Percentiles rank a stretch among this genome's conserved stretches.
Evolutionary conservation across 192 early-diverging fungal species (phyloP).

Genomic region (Lunasporangiospora selenospora): DNA sequence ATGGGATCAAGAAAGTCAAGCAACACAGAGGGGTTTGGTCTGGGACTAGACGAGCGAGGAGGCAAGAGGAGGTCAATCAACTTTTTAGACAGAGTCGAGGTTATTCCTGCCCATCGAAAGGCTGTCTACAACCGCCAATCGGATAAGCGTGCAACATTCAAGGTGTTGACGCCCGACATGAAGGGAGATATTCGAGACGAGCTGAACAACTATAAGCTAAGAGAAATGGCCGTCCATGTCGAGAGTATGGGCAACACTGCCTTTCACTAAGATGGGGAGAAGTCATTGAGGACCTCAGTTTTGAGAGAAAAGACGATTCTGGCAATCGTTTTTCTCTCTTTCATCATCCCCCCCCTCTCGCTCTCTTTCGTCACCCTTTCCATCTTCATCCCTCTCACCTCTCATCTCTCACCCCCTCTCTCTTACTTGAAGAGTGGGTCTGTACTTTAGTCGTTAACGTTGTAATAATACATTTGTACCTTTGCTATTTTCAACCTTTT

Average conservation of each 20-base stretch:
- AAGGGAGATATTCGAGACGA: conserved; percentile 46
- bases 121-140: conserved; percentile 33
- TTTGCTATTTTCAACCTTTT: no score
- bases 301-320: no score
- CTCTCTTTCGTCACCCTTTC: no score
- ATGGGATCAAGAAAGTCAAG: neutral
- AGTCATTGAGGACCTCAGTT: no score
- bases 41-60: neutral
- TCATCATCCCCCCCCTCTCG: no score
- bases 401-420: no score
- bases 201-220: conserved; percentile 49
- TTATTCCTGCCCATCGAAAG: conserved; percentile 36
- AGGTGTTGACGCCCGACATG: conserved; percentile 28
- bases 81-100: conserved; percentile 31
- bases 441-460: no score
- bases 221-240: conserved; percentile 49
- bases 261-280: no score
- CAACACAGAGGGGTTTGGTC: neutral
- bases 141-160: conserved; percentile 44
- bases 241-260: conserved; percentile 48
- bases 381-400: no score
- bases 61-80: conserved; percentile 2
- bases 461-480: no score
- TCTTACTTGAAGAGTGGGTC: no score
- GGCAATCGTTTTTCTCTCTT: no score